Conservation (phyloP, 2,329 filamentous ascomycete genomes). For the Zasmidium cellare region DNA sequence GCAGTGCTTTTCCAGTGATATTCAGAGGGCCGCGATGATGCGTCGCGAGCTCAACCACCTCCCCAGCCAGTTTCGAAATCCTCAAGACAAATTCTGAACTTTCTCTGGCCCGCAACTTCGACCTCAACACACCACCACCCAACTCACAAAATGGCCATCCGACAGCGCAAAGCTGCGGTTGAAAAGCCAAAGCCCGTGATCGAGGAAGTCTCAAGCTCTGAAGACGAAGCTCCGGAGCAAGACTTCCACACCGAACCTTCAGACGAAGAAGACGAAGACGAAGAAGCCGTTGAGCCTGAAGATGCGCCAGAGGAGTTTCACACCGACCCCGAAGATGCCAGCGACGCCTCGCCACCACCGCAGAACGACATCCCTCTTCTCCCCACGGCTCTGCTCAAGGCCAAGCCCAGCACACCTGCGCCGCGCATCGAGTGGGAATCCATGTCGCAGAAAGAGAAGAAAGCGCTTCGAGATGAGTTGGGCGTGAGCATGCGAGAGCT, state of each 20-base stretch:
- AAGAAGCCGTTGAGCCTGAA: no score
- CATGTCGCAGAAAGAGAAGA: slow-evolving; percentile 3
- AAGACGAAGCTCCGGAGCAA: neutral
- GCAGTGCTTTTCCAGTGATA: no score
- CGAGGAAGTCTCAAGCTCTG: neutral
- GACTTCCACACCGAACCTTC: neutral
- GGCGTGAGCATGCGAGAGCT: slow-evolving; percentile 11
- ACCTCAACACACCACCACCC: neutral
- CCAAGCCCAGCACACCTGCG: neutral
- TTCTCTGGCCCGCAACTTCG: neutral
- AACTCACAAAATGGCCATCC: slow-evolving; percentile 1
- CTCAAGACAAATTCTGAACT: neutral
- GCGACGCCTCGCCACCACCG: neutral
- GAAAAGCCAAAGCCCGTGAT: neutral
- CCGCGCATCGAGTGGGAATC: slow-evolving; percentile 3
- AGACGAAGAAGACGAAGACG: slow-evolving; percentile 4
- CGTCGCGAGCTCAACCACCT: no score
- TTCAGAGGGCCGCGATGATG: no score
- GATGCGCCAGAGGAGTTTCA: slow-evolving; percentile 4
- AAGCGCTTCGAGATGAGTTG: slow-evolving; percentile 8
- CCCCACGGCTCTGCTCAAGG: slow-evolving; percentile 4
- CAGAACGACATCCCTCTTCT: slow-evolving; percentile 1
- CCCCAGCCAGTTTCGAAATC: neutral
- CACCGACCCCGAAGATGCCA: slow-evolving; percentile 6
- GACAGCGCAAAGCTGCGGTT: slow-evolving; percentile 1